These are phyloP conservation scores for Syncephalastrum monosporum DNA, from an alignment of 371 early-diverging fungal genomes.

Conservation along the genomic window DNA sequence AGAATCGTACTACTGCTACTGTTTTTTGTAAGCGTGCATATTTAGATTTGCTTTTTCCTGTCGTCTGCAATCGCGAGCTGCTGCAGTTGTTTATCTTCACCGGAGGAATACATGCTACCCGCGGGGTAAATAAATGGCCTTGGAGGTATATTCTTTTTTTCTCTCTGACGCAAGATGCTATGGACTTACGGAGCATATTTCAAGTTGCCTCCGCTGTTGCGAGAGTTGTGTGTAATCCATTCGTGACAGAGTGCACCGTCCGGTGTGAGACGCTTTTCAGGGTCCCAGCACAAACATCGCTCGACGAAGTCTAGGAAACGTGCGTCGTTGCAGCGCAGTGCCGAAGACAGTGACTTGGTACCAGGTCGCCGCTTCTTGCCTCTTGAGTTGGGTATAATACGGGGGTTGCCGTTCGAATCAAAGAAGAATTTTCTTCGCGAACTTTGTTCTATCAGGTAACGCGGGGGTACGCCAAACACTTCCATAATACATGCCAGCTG, in stretches of 20 bases:
- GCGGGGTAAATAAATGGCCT: too few species aligned
- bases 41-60: too few species aligned
- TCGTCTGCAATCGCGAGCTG: too few species aligned
- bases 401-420: conserved; percentile 65
- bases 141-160: too few species aligned
- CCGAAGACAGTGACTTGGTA: conserved; percentile 66
- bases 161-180: too few species aligned
- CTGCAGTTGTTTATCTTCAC: too few species aligned
- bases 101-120: too few species aligned
- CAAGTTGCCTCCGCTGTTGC: too few species aligned
- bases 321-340: conserved; percentile 67
- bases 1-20: too few species aligned
- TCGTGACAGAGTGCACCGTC: conserved; percentile 73
- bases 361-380: conserved; percentile 80
- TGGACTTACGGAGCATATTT: too few species aligned
- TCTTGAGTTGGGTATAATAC: conserved; percentile 75
- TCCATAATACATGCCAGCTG: conserved; percentile 95
- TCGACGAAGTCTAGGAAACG: conserved; percentile 80
- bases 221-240: conserved; percentile 53
- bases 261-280: conserved; percentile 80
- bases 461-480: conserved; percentile 74
- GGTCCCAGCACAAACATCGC: conserved; percentile 83
- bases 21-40: too few species aligned
- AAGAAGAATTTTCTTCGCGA: conserved; percentile 82
- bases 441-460: conserved; percentile 71